Evolutionary conservation across 2,329 filamentous ascomycete species (phyloP).

Genomic region (Aspergillus clavatus): DNA sequence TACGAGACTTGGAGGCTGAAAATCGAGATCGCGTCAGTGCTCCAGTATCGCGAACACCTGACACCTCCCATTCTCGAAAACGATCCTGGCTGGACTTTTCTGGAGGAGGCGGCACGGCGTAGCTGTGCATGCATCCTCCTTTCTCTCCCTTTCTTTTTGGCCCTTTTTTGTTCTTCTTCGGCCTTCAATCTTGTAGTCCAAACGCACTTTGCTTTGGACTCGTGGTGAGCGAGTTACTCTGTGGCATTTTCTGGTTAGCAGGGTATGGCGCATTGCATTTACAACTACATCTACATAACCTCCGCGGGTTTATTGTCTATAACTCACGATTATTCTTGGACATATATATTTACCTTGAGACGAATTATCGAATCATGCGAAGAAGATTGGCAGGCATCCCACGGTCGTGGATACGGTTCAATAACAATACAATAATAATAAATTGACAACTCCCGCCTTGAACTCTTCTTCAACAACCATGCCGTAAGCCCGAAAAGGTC

Average conservation of each 20-base stretch:
- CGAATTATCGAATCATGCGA: too few relatives aligned
- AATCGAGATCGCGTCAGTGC: slow-evolving; percentile 13
- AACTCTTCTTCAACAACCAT: too few relatives aligned
- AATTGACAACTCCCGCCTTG: too few relatives aligned
- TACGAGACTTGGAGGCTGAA: slow-evolving; percentile 24
- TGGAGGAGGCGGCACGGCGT: neutral
- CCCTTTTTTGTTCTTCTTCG: too few relatives aligned
- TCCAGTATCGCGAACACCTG: slow-evolving; percentile 20
- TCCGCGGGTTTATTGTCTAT: too few relatives aligned
- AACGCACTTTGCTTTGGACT: neutral
- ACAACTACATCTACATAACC: neutral
- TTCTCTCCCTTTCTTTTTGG: neutral
- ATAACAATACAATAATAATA: too few relatives aligned
- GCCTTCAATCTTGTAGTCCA: neutral
- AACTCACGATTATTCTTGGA: neutral
- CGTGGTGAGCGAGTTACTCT: neutral
- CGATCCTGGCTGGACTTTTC: slow-evolving; percentile 8
- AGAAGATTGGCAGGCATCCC: too few relatives aligned
- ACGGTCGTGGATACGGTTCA: too few relatives aligned
- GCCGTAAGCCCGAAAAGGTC: too few relatives aligned
- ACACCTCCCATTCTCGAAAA: slow-evolving; percentile 18
- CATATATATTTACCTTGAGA: neutral
- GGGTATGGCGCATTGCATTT: neutral
- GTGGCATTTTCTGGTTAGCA: neutral
- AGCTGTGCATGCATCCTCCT: slow-evolving; percentile 2